These are phyloP conservation scores for Ceratocystis papillata DNA, from an alignment of 2,329 filamentous ascomycete genomes.

Conservation along the genomic window DNA sequence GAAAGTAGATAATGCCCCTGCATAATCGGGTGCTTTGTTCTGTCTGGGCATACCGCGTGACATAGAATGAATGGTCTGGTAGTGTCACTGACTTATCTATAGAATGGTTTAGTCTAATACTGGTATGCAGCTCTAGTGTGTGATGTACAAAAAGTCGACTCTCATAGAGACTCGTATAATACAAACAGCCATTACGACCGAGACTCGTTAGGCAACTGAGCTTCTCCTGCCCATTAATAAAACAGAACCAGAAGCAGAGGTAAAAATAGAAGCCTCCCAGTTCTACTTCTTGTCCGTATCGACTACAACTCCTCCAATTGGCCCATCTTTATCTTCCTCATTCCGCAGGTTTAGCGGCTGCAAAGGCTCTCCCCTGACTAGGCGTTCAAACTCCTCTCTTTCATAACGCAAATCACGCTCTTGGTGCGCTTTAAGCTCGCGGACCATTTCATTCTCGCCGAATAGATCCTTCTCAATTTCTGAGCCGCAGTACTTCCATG, in stretches of 20 bases:
- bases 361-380: conserved; percentile 1
- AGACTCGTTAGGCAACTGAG: neutral
- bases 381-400: conserved; percentile 10
- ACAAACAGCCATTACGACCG: neutral
- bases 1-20: neutral
- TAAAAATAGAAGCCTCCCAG: no score
- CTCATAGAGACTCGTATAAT: neutral
- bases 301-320: no score
- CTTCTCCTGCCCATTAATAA: no score
- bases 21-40: no score
- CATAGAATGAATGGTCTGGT: no score
- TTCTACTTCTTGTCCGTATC: no score
- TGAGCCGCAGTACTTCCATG: conserved; percentile 20
- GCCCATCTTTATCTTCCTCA: neutral
- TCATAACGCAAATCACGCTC: conserved; percentile 16
- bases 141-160: neutral
- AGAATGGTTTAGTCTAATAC: neutral
- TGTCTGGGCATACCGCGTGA: no score
- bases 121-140: neutral
- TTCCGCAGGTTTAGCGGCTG: neutral
- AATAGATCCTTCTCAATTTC: conserved; percentile 23
- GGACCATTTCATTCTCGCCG: conserved; percentile 22
- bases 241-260: no score
- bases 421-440: conserved; percentile 8
- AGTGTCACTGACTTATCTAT: neutral